A percentile compares a stretch with the other conserved stretches of the same genome.
Evolutionary conservation across 2,329 filamentous ascomycete genomes (phyloP).

Genomic region (Pestalotiopsis sp.): DNA sequence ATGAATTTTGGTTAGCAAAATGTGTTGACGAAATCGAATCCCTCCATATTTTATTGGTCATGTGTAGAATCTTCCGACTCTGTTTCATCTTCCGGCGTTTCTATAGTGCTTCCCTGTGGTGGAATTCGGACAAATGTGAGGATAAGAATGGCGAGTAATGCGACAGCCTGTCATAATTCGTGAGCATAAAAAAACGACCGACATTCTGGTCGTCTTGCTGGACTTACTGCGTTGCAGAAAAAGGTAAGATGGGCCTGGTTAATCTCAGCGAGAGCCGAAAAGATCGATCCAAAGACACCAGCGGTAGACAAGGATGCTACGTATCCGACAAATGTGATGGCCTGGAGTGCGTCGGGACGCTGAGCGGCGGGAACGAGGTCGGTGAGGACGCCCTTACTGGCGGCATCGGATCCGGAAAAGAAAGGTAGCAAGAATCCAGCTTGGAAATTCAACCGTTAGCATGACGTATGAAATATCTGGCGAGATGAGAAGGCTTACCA

Average conservation of each 20-base stretch:
- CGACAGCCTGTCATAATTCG: conserved; percentile 21
- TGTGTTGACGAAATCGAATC: not conserved
- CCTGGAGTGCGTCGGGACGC: conserved; percentile 25
- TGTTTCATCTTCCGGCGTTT: conserved; percentile 1
- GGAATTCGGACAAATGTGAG: conserved; percentile 25
- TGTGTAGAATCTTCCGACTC: not conserved
- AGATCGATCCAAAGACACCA: conserved; percentile 27
- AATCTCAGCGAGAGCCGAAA: conserved; percentile 23
- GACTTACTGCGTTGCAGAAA: conserved; percentile 27
- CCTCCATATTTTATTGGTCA: not conserved
- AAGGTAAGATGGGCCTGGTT: conserved; percentile 27
- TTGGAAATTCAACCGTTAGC: not conserved
- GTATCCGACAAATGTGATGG: conserved; percentile 26
- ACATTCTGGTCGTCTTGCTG: not conserved
- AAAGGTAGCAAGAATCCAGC: conserved; percentile 26
- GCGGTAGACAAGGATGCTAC: conserved; percentile 23
- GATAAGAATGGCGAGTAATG: conserved; percentile 21
- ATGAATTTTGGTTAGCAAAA: not conserved
- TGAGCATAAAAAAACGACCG: not conserved
- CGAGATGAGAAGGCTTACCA: conserved; percentile 16
- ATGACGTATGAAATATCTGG: not conserved
- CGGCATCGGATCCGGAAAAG: conserved; percentile 26
- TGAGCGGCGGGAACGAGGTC: conserved; percentile 26
- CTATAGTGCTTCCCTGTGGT: conserved; percentile 17
- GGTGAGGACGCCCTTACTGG: conserved; percentile 26